These are phyloP conservation scores for Scalesia atractyloides DNA, from an alignment of 129 eudicot genomes.

Conservation along the genomic window DNA sequence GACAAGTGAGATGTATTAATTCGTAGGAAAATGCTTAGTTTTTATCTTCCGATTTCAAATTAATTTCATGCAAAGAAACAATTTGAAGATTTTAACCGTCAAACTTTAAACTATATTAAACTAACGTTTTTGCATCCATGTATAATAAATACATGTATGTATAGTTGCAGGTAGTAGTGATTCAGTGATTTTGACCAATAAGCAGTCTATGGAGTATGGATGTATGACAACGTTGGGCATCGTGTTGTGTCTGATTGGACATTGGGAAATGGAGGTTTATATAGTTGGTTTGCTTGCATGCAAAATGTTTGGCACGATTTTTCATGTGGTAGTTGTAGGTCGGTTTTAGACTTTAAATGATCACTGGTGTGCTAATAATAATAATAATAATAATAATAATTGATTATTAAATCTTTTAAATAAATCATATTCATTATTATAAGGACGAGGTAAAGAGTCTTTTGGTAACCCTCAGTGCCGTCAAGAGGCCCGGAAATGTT, in stretches of 20 bases:
- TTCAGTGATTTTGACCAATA: conserved; percentile 7
- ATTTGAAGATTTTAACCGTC: too few relatives aligned
- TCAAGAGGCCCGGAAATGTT: too few relatives aligned
- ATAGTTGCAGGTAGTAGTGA: not conserved
- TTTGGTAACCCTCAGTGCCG: too few relatives aligned
- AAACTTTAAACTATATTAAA: too few relatives aligned
- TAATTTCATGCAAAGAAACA: too few relatives aligned
- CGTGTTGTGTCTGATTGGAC: conserved; percentile 10
- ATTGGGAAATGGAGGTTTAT: conserved; percentile 24
- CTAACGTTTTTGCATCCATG: not conserved
- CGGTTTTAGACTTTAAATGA: not conserved
- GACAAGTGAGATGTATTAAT: too few relatives aligned
- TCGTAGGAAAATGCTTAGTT: too few relatives aligned
- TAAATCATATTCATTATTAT: too few relatives aligned
- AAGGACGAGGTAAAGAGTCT: too few relatives aligned
- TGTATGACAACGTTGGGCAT: conserved; percentile 13
- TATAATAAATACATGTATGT: conserved; percentile 6
- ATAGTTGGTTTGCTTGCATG: conserved; percentile 11
- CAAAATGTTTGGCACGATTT: conserved; percentile 12
- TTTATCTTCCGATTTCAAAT: too few relatives aligned
- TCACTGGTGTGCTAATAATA: not conserved
- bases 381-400: too few relatives aligned
- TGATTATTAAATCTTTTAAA: not conserved
- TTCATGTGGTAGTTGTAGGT: conserved; percentile 3
- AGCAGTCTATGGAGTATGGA: conserved; percentile 3